phyloP scores from a whole-genome alignment of 2,329 filamentous ascomycete species.

The Nothophaeocryptopus gaeumannii region DNA sequence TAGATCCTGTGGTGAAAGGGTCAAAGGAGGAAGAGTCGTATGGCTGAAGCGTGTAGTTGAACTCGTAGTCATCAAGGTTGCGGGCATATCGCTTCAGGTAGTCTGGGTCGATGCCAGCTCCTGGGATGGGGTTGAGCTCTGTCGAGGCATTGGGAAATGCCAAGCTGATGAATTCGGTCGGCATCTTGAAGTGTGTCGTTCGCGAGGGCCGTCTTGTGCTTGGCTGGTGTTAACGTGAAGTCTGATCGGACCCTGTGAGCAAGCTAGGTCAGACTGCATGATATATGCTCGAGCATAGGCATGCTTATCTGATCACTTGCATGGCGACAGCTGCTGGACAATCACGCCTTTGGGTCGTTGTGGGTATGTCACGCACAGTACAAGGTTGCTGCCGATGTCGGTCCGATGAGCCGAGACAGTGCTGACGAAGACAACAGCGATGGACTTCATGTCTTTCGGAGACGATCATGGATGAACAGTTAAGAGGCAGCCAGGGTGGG shows the following conservation, averaged over 20 bases:
- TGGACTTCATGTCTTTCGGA: neutral
- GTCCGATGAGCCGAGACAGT: constrained; percentile 5
- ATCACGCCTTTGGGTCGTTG: constrained; percentile 19
- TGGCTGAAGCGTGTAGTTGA: constrained; percentile 61
- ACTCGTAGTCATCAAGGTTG: constrained; percentile 58
- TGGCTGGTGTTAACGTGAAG: neutral
- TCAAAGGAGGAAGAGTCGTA: constrained; percentile 57
- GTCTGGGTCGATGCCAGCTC: constrained; percentile 53
- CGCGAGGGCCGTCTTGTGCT: neutral
- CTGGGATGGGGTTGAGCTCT: constrained; percentile 54
- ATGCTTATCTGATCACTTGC: neutral
- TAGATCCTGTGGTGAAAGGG: constrained; percentile 59
- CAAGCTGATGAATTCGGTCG: constrained; percentile 56
- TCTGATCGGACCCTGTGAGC: neutral
- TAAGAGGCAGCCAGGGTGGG: too few relatives aligned
- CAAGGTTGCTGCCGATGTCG: constrained; percentile 14
- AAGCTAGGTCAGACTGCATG: neutral
- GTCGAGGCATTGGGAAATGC: constrained; percentile 58
- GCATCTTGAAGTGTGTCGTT: constrained; percentile 17
- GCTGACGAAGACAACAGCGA: neutral
- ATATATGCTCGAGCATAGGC: constrained; percentile 6
- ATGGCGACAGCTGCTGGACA: constrained; percentile 17
- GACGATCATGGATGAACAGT: neutral
- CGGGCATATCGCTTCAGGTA: constrained; percentile 57
- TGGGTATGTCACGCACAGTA: constrained; percentile 7